A percentile compares a stretch with the other conserved stretches of the same genome.
Evolutionary conservation across 1,284 basidiomycete genomes (phyloP).

Genomic region (Golubevia sp.): DNA sequence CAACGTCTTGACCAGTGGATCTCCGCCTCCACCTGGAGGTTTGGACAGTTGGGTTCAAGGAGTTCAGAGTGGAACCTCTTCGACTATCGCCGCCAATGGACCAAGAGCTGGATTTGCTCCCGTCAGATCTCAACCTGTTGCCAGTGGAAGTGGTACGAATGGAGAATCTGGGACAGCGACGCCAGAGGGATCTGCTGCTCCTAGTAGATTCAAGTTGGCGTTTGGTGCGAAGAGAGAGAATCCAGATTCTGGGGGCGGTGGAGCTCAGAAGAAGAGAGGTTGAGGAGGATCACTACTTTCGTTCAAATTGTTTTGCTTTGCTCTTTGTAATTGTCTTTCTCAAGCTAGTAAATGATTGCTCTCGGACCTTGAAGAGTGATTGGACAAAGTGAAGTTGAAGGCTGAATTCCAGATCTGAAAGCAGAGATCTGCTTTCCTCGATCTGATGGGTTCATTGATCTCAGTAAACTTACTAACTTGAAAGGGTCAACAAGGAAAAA

Average conservation of each 20-base stretch:
- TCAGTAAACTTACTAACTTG: too few relatives aligned
- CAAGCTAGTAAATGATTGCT: too few relatives aligned
- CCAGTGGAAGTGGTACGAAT: background rate
- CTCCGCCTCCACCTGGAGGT: background rate
- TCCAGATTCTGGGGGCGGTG: background rate
- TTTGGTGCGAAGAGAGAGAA: constrained; percentile 4
- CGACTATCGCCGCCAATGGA: background rate
- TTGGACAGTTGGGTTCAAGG: background rate
- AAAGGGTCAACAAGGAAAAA: too few relatives aligned
- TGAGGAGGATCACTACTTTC: too few relatives aligned
- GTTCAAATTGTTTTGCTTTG: too few relatives aligned
- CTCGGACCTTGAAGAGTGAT: too few relatives aligned
- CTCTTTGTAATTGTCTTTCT: too few relatives aligned
- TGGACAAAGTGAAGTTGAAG: too few relatives aligned
- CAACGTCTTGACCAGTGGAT: background rate
- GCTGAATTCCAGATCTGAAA: too few relatives aligned
- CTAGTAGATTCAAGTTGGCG: background rate
- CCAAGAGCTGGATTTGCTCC: background rate
- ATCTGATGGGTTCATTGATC: too few relatives aligned
- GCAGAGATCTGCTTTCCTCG: too few relatives aligned
- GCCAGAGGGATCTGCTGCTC: background rate
- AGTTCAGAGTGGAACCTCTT: background rate
- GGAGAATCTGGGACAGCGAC: background rate
- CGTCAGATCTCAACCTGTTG: background rate
- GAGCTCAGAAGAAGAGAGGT: constrained; percentile 1